Evolutionary conservation across 148 eudicot species (phyloP).

Genomic region (Silene uniflora): DNA sequence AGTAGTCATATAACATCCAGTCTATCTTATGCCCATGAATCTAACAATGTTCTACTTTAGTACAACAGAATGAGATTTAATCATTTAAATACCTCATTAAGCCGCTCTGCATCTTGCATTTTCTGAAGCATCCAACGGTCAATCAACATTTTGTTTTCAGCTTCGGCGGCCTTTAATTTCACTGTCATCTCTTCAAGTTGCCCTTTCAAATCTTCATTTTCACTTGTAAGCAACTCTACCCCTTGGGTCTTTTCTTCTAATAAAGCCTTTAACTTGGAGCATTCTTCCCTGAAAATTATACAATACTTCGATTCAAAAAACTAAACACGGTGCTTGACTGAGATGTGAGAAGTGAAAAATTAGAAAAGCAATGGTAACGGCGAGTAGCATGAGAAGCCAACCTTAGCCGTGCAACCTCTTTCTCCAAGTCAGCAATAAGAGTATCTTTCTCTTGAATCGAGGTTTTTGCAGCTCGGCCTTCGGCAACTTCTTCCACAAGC

Average conservation of each 20-base stretch:
- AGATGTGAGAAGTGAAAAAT: not conserved
- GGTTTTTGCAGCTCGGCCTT: conserved; percentile 70
- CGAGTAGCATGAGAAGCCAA: conserved; percentile 19
- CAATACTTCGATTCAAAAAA: conserved; percentile 5
- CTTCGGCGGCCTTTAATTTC: conserved; percentile 62
- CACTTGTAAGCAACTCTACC: conserved; percentile 60
- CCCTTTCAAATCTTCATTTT: conserved; percentile 59
- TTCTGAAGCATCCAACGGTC: conserved; percentile 94
- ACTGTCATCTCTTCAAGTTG: conserved; percentile 58
- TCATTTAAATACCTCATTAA: conserved; percentile 67
- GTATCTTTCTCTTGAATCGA: conserved; percentile 75
- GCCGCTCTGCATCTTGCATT: conserved; percentile 95
- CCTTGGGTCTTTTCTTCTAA: conserved; percentile 76
- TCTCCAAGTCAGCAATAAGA: conserved; percentile 41
- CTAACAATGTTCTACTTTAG: not conserved
- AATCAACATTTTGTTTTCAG: conserved; percentile 75
- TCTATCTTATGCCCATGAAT: not conserved
- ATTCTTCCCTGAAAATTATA: conserved; percentile 60
- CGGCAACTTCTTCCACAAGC: conserved; percentile 94
- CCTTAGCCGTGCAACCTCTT: conserved; percentile 66
- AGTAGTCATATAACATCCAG: not conserved
- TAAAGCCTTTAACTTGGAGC: conserved; percentile 42
- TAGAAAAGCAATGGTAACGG: not conserved
- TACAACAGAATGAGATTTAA: not conserved
- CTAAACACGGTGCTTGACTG: not conserved